Base-by-base conservation (phyloP, 495 filamentous ascomycete genomes). In the Annulohypoxylon maeteangense region DNA sequence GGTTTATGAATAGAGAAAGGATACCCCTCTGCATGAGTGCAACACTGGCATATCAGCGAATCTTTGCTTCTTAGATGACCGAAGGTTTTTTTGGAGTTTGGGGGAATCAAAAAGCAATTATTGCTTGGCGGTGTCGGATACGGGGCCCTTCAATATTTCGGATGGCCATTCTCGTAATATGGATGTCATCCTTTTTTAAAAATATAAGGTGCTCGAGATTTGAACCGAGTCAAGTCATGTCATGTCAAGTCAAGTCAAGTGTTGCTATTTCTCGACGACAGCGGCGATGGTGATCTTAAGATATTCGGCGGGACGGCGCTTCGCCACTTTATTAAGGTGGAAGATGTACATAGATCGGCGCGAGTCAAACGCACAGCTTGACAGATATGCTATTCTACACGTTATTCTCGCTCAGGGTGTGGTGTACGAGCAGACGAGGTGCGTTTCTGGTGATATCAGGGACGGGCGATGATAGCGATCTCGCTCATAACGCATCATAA, bases 11-110 rank as follows among this genome's bases (percentile, higher is more conserved):
- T 66, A 73, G 67, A 66, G 65, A 61, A 71, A 71, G 71, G 73
- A 75, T 75, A 77, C 75, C 75, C 73, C 59, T 62, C 56, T 71
- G 73, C 68, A 74, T 72, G 65, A 62, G 44, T 65, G 62, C 71
- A 32, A 62, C 57, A 70, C 7, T 58, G 12, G 50, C 59, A 65
- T 61, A 54, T 67, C 40, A 20, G 47, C 56, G 38, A 68, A 67
- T 65, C 22, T 47, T 65, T 65, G 50, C 50, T 57, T 58, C 40
- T 66, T 70, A 74, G 58, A 69, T 40, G 60, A 62, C 53, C 32
- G 66, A 59, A 66, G 57, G 56, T 48, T 51, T 48, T 51, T 18
- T 34, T 66, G 71, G 64, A 66, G 69, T 66, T 68, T 54, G 16
- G 53, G 60, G 51, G 65, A 40, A 60, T 62, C 16, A 67, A 72